Evolutionary conservation across 2,329 filamentous ascomycete species (phyloP).

Genomic region (Lasiodiplodia gonubiensis): DNA sequence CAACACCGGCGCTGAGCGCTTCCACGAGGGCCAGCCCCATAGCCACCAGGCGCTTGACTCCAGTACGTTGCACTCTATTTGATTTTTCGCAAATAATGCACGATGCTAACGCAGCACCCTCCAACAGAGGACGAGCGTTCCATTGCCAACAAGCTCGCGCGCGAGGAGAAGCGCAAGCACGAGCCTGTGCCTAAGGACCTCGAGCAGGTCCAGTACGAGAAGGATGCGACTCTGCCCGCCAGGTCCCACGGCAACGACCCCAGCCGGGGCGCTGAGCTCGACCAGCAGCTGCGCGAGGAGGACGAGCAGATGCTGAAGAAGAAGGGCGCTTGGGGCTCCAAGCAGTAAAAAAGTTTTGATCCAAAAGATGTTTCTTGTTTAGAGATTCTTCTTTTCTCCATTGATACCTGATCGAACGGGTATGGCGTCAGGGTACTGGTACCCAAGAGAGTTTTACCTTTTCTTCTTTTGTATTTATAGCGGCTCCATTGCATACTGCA

Average conservation of each 20-base stretch:
- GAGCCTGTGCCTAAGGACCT: slow-evolving; percentile 44
- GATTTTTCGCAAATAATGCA: not conserved
- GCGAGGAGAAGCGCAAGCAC: slow-evolving; percentile 62
- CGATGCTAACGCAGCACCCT: not conserved
- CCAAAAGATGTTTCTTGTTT: not conserved
- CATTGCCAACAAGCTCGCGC: slow-evolving; percentile 73
- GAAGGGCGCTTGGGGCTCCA: slow-evolving; percentile 56
- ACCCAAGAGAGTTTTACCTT: not conserved
- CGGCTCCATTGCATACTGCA: not conserved
- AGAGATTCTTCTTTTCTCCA: not conserved
- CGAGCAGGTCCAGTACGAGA: slow-evolving; percentile 53
- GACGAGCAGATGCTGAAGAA: slow-evolving; percentile 68
- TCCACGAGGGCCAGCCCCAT: slow-evolving; percentile 73
- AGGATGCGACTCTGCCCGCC: slow-evolving; percentile 67
- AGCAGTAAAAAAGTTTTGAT: slow-evolving; percentile 1
- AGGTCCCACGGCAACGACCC: slow-evolving; percentile 74
- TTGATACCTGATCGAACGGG: not conserved
- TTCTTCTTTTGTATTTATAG: not conserved
- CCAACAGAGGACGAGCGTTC: slow-evolving; percentile 69
- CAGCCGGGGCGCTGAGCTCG: slow-evolving; percentile 72
- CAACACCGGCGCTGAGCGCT: slow-evolving; percentile 60
- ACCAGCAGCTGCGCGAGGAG: slow-evolving; percentile 70
- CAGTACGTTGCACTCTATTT: slow-evolving; percentile 58
- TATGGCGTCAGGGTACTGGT: slow-evolving; percentile 8
- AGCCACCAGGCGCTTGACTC: slow-evolving; percentile 73